phyloP scores from a whole-genome alignment of 306 rosid species.

The Psophocarpus tetragonolobus region DNA sequence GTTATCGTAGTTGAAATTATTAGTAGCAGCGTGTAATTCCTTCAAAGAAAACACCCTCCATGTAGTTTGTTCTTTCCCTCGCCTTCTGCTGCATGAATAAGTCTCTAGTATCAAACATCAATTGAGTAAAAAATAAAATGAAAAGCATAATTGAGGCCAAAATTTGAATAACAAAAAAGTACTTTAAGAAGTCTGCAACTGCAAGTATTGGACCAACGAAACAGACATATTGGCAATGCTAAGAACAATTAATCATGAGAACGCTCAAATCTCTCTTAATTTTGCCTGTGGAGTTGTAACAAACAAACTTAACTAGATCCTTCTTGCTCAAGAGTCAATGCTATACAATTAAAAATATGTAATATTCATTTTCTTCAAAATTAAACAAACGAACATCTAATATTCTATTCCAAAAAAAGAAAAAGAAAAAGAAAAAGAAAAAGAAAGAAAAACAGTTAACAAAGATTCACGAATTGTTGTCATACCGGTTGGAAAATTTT shows the following conservation, averaged over 20 bases:
- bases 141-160: background rate
- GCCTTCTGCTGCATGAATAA: conserved; percentile 50
- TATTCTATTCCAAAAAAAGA: background rate
- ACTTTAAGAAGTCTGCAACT: background rate
- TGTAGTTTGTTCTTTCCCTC: conserved; percentile 64
- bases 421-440: background rate
- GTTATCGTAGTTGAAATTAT: conserved; percentile 85
- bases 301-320: background rate
- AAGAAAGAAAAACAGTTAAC: background rate
- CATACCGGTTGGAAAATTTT: conserved; percentile 62
- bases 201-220: background rate
- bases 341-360: background rate
- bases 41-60: conserved; percentile 89
- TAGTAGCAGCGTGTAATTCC: conserved; percentile 85
- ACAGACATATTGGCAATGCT: background rate
- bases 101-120: conserved; percentile 24
- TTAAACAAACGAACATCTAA: background rate
- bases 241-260: background rate
- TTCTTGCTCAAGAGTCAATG: conserved; percentile 18
- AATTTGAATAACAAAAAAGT: background rate
- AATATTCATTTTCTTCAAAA: background rate
- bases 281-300: background rate
- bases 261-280: background rate
- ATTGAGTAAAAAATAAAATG: background rate
- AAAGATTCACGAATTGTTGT: background rate